Evolutionary conservation across 495 filamentous ascomycete genomes (phyloP), one percentile per base, ranked within the genome.

Genomic region (Aspergillus bertholletiae): DNA sequence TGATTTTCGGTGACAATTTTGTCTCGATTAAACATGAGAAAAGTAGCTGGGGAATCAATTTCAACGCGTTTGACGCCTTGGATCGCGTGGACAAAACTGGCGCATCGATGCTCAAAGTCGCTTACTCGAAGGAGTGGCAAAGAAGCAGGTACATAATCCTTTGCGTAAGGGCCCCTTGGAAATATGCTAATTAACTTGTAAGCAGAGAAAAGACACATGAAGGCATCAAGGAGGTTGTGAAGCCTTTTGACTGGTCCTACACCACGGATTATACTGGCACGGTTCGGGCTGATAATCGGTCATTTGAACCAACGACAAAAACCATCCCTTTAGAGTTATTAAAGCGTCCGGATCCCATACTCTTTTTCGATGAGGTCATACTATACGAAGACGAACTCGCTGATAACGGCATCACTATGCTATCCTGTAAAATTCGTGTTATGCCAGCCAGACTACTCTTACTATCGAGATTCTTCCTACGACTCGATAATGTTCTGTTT

Each of bases 211-310:
- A 85, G 62, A 86, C 90, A 12, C 86, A 90, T 62, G 90, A 92
- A 51, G 89, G 88, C 18, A 96, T 97, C 53, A 91, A 88, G 64
- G 90, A 96, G 65, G 85, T 97, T 17, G 89, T 97, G 17, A 90
- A 91, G 68, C 91, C 93, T 9, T 98, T 94, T 67, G 94, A 98
- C 72, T 98, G 94, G 94, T 96, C 90, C 35, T 98, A 97, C 69
- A 92, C 80, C 50, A 96, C 92, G 15, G 81, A 85, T 45, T 97
- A 96, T 66, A 80, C 77, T 49, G 94, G 94, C 22, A 89, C 85
- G 13, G 45, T 78, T 48, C 60, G 63, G 28, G 57, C 69, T 35
- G 57, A 58, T 17, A 69, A 63, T 20, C 70, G 61, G 5, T 46
- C 52, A 0, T 85, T 89, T 55, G 57, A 75, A 24, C 69, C 75